A percentile compares a stretch with the other conserved stretches of the same genome.
These are phyloP conservation scores for Salix caprea DNA, from an alignment of 345 rosid species.

Conservation along the genomic window DNA sequence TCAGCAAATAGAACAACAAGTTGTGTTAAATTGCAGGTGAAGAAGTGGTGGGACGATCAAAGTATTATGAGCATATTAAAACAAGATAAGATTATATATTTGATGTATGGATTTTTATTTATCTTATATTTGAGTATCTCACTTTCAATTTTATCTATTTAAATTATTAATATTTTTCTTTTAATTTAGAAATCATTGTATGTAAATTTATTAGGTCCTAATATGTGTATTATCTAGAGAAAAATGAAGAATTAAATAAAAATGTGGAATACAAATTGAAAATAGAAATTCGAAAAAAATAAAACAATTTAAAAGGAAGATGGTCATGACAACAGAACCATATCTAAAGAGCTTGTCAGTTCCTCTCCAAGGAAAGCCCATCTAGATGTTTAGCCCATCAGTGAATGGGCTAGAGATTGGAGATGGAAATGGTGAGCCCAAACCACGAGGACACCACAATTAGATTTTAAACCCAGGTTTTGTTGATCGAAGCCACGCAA, in stretches of 20 bases:
- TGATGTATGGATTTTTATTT: too few relatives aligned
- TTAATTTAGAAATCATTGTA: too few relatives aligned
- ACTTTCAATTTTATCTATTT: too few relatives aligned
- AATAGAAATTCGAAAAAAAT: neutral
- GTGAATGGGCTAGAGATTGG: neutral
- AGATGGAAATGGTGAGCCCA: neutral
- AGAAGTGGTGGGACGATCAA: too few relatives aligned
- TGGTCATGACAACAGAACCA: neutral
- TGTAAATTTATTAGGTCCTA: too few relatives aligned
- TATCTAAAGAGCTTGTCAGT: neutral
- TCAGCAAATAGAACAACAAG: too few relatives aligned
- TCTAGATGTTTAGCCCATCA: neutral
- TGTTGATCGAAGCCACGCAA: neutral
- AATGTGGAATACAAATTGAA: neutral
- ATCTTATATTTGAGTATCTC: too few relatives aligned
- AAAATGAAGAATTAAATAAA: neutral
- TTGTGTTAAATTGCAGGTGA: too few relatives aligned
- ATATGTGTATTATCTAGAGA: too few relatives aligned
- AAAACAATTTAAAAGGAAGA: neutral
- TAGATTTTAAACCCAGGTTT: neutral
- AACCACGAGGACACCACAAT: neutral
- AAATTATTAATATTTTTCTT: too few relatives aligned
- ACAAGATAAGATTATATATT: too few relatives aligned
- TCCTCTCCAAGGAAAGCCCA: neutral
- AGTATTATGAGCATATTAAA: too few relatives aligned